Base-by-base conservation (phyloP, 2,329 filamentous ascomycete genomes). In the Alternaria arbusti region DNA sequence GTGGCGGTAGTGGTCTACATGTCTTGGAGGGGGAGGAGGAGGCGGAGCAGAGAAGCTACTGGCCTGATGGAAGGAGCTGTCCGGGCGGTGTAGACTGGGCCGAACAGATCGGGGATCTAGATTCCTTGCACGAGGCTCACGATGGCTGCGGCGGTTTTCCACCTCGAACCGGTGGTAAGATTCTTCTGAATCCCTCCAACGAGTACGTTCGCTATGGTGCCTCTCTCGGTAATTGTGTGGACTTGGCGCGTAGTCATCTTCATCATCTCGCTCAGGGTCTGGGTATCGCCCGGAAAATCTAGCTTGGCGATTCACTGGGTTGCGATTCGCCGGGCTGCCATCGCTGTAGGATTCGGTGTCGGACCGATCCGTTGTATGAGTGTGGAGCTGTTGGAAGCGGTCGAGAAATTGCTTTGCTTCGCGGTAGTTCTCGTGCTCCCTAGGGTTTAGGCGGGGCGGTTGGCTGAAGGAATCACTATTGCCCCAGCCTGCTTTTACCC, bases 401-500 rank as follows among this genome's bases (percentile, higher is more conserved):
- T 63, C 60, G 20, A 64, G 47, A 12, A 67, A 55, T 25, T 52
- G 30, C 9, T 60, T 54, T n/a, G 62, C 59, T 23, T 63, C 63
- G 15, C 50, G 22, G 22, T 63, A 64, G 50, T 61, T 57, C 11
- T 57, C 67, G 20, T 20, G 49, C 11, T 64, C 54, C n/a, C 26
- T 43, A 5, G 60, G 17, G 12, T 57, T 54, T 2, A 67, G 25
- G 9, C 67, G 57, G n/a, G 64, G 62, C 7, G 57, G 47, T n/a
- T 54, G 64, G 59, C 68, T 65, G 32, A 65, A 64, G 10, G 60
- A 8, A 8, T 59, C 55, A 43, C 61, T 64, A 36, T 58, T 47
- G 13, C 49, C 54, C 63, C 64, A 69, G n/a, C 66, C 63, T 55
- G 15, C 69, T 59, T 30, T 64, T 57, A 60, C 47, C 3, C 57